Conservation (phyloP, 495 filamentous ascomycete species). For the Penicillium lagena region DNA sequence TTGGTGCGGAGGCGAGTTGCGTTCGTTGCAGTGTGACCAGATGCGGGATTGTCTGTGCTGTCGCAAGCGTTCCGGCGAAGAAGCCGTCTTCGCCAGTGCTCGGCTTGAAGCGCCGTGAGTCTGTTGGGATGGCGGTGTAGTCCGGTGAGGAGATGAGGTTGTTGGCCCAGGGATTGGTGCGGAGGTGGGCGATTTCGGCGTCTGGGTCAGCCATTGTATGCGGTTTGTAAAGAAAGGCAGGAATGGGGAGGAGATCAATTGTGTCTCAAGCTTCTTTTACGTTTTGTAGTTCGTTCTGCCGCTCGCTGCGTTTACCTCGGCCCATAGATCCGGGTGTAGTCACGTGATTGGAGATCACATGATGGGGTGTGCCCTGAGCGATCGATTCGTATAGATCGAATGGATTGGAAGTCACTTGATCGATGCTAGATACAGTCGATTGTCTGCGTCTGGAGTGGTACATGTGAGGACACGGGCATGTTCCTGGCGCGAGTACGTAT, state of each 20-base stretch:
- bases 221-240: not conserved
- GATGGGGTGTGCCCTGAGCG: too few relatives aligned
- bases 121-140: constrained; percentile 29
- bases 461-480: too few relatives aligned
- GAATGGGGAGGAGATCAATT: not conserved
- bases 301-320: too few relatives aligned
- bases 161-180: constrained; percentile 17
- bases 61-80: constrained; percentile 29
- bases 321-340: too few relatives aligned
- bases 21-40: constrained; percentile 29
- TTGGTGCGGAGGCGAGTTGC: constrained; percentile 14
- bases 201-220: constrained; percentile 13
- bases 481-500: constrained; percentile 3
- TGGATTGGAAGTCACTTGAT: too few relatives aligned
- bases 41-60: constrained; percentile 32
- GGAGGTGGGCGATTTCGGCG: constrained; percentile 17
- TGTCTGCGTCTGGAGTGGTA: too few relatives aligned
- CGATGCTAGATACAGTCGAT: too few relatives aligned
- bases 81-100: constrained; percentile 35
- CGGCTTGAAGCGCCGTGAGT: constrained; percentile 29
- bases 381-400: too few relatives aligned
- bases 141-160: constrained; percentile 21
- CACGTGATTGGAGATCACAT: too few relatives aligned
- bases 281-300: too few relatives aligned
- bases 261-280: not conserved